A percentile compares a stretch with the other conserved stretches of the same genome.
Evolutionary conservation across 2,329 filamentous ascomycete species (phyloP).

Genomic region (Penicillium sp.): DNA sequence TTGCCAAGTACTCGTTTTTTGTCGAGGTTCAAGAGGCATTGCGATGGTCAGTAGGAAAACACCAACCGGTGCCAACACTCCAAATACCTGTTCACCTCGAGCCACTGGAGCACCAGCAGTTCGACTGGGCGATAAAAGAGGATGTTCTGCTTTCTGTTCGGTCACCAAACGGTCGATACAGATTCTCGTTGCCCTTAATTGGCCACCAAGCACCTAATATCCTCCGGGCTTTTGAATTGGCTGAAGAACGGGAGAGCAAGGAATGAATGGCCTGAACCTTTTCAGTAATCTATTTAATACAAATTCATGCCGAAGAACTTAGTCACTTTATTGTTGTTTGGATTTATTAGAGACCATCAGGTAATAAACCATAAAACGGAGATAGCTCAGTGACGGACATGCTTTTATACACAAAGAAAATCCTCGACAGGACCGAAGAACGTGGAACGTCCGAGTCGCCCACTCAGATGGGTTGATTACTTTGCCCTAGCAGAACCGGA

Average conservation of each 20-base stretch:
- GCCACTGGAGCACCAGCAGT: constrained; percentile 37
- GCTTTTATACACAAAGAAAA: not conserved
- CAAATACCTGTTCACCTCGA: constrained; percentile 31
- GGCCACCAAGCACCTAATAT: constrained; percentile 26
- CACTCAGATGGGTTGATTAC: not conserved
- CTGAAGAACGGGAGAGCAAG: not conserved
- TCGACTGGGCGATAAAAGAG: constrained; percentile 40
- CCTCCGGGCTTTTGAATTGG: constrained; percentile 22
- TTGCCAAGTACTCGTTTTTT: constrained; percentile 40
- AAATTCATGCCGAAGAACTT: not conserved
- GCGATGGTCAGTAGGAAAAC: constrained; percentile 10
- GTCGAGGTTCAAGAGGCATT: constrained; percentile 33
- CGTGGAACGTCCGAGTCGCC: not conserved
- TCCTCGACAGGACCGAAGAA: not conserved
- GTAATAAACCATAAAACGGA: no score
- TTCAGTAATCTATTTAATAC: not conserved
- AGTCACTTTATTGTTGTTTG: not conserved
- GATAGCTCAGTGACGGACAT: not conserved
- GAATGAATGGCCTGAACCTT: not conserved
- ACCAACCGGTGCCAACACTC: not conserved
- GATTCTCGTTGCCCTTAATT: constrained; percentile 11
- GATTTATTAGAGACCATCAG: no score
- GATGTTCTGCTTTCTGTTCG: constrained; percentile 26
- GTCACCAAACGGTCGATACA: constrained; percentile 14
- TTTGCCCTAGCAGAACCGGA: not conserved